These are phyloP conservation scores for Myxozyma monticola DNA, from an alignment of 805 yeast species.

Conservation along the genomic window DNA sequence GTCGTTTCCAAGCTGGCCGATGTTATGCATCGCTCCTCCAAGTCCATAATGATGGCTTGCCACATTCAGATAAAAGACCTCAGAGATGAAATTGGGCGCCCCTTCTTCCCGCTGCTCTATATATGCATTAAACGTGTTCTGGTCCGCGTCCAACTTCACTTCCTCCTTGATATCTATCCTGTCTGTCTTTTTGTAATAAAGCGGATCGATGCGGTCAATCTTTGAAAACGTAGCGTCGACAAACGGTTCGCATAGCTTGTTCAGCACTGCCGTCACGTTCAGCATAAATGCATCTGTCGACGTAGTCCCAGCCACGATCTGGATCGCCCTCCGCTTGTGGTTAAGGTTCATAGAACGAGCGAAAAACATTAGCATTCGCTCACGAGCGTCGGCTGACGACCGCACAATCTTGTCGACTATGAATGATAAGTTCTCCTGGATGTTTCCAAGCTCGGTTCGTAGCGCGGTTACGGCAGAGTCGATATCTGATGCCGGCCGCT, in stretches of 20 bases:
- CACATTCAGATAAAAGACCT: slow-evolving; percentile 77
- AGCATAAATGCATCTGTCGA: slow-evolving; percentile 81
- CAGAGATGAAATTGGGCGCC: slow-evolving; percentile 79
- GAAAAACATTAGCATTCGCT: slow-evolving; percentile 64
- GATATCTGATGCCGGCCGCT: slow-evolving; percentile 46
- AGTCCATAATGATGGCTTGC: slow-evolving; percentile 85
- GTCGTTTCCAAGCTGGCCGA: slow-evolving; percentile 54
- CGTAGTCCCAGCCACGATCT: slow-evolving; percentile 63
- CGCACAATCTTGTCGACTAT: slow-evolving; percentile 75
- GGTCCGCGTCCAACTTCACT: slow-evolving; percentile 76
- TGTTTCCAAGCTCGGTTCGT: slow-evolving; percentile 60
- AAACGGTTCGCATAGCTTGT: slow-evolving; percentile 80
- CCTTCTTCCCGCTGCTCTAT: slow-evolving; percentile 46
- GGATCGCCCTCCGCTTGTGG: slow-evolving; percentile 85
- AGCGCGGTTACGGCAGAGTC: slow-evolving; percentile 57
- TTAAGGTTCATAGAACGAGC: slow-evolving; percentile 74
- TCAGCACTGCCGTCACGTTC: slow-evolving; percentile 66
- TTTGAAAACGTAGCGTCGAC: slow-evolving; percentile 57
- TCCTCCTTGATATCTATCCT: slow-evolving; percentile 73
- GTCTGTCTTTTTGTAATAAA: slow-evolving; percentile 59
- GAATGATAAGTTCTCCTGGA: slow-evolving; percentile 56
- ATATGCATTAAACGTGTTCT: slow-evolving; percentile 63
- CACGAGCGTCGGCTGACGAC: slow-evolving; percentile 65
- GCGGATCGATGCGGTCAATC: slow-evolving; percentile 71
- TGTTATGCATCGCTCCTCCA: slow-evolving; percentile 68